Evolutionary conservation across 768 basidiomycete species (phyloP).

Genomic region (Auriculariales sp.): DNA sequence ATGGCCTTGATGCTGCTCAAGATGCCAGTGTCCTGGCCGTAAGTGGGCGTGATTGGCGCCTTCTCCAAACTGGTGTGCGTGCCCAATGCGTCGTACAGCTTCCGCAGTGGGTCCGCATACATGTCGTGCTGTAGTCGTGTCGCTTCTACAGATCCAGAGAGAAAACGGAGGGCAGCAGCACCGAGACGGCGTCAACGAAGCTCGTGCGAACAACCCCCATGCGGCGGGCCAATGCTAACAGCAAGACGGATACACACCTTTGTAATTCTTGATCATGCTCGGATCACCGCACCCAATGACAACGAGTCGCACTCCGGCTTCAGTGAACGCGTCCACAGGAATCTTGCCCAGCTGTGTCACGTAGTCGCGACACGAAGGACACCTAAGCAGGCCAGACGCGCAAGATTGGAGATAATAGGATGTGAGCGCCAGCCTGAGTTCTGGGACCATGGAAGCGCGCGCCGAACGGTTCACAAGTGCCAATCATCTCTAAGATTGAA

Average conservation of each 20-base stretch:
- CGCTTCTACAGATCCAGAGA: conserved; percentile 19
- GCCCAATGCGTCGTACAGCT: conserved; percentile 44
- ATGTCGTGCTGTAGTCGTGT: conserved; percentile 33
- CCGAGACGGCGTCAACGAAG: background rate
- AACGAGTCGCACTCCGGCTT: conserved; percentile 26
- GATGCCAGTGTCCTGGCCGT: background rate
- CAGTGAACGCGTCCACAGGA: conserved; percentile 23
- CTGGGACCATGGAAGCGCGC: too few relatives aligned
- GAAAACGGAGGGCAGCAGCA: background rate
- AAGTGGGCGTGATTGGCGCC: background rate
- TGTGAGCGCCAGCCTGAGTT: too few relatives aligned
- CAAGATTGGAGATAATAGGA: too few relatives aligned
- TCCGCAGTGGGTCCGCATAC: conserved; percentile 50
- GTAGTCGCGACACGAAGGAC: conserved; percentile 23
- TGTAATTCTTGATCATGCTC: conserved; percentile 33
- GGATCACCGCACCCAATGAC: conserved; percentile 51
- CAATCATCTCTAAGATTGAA: too few relatives aligned
- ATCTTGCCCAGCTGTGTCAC: conserved; percentile 31
- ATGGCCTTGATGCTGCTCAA: too few relatives aligned
- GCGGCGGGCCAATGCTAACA: background rate
- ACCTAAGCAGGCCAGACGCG: background rate
- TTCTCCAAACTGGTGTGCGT: conserved; percentile 35
- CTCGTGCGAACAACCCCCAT: too few relatives aligned
- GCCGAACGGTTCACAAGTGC: too few relatives aligned
- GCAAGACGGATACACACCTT: conserved; percentile 17